Evolutionary conservation across 768 basidiomycete genomes (phyloP).

Genomic region (Amanita brunnescens): DNA sequence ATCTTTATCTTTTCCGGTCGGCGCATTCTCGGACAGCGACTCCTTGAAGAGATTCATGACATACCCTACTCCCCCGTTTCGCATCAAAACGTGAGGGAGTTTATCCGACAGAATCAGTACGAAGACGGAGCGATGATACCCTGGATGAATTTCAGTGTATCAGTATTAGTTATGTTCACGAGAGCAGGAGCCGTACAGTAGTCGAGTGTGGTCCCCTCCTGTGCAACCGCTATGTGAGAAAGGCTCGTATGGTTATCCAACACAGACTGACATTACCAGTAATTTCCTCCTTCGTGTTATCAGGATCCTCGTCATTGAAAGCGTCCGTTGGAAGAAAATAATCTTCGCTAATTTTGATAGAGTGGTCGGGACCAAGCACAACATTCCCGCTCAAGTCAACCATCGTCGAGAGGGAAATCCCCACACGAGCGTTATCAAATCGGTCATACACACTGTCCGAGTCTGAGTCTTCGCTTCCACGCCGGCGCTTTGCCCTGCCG

Average conservation of each 20-base stretch:
- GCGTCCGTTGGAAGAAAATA: background rate
- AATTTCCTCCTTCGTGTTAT: too few species aligned
- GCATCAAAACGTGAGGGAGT: background rate
- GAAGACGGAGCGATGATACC: constrained; percentile 23
- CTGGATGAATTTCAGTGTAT: constrained; percentile 13
- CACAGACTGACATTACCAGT: background rate
- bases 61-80: background rate
- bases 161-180: constrained; percentile 1
- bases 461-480: too few species aligned
- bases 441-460: too few species aligned
- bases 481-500: too few species aligned
- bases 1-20: background rate
- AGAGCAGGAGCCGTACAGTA: constrained; percentile 18
- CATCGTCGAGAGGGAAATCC: constrained; percentile 11
- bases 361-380: background rate
- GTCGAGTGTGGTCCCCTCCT: constrained; percentile 20
- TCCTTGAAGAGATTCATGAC: background rate
- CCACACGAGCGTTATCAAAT: too few species aligned
- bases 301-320: background rate
- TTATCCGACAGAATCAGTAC: constrained; percentile 20
- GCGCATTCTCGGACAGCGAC: background rate
- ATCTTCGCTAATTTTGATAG: background rate
- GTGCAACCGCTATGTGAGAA: too few species aligned
- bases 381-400: constrained; percentile 1
- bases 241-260: too few species aligned